A percentile compares a stretch with the other conserved stretches of the same genome.
Evolutionary conservation across 148 eudicot genomes (phyloP).

Genomic region (Dianthus caryophyllus): DNA sequence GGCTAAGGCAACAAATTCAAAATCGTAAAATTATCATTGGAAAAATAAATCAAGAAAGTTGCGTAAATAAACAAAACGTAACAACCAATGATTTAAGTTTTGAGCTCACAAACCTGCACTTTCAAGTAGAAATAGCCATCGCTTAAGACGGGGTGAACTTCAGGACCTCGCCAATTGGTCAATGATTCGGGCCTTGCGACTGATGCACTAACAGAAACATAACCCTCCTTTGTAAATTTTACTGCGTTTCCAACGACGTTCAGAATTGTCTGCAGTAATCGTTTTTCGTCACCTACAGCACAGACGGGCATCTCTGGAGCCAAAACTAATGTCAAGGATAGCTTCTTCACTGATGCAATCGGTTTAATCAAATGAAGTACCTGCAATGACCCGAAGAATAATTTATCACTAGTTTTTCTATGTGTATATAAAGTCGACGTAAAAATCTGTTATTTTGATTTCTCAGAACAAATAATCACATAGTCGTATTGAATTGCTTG

Average conservation of each 20-base stretch:
- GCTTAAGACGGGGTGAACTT: constrained; percentile 44
- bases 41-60: not conserved
- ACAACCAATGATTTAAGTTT: not conserved
- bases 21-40: too few relatives aligned
- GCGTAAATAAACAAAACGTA: not conserved
- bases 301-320: constrained; percentile 61
- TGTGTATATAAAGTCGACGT: not conserved
- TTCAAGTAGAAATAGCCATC: constrained; percentile 67
- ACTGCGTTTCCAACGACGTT: constrained; percentile 84
- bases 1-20: too few relatives aligned
- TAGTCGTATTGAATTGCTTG: too few relatives aligned
- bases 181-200: constrained; percentile 64
- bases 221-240: constrained; percentile 80
- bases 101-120: constrained; percentile 55
- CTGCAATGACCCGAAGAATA: constrained; percentile 25
- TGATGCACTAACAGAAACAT: constrained; percentile 58
- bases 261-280: constrained; percentile 70
- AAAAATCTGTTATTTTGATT: too few relatives aligned
- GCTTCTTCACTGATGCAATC: constrained; percentile 69
- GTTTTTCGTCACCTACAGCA: constrained; percentile 81
- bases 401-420: not conserved
- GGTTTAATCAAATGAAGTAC: constrained; percentile 67
- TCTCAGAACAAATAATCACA: too few relatives aligned
- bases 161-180: constrained; percentile 63
- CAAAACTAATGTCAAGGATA: constrained; percentile 55